A percentile compares a stretch with the other conserved stretches of the same genome.
These are phyloP conservation scores for Auricularia heimuer DNA, from an alignment of 768 basidiomycete genomes.

Conservation along the genomic window DNA sequence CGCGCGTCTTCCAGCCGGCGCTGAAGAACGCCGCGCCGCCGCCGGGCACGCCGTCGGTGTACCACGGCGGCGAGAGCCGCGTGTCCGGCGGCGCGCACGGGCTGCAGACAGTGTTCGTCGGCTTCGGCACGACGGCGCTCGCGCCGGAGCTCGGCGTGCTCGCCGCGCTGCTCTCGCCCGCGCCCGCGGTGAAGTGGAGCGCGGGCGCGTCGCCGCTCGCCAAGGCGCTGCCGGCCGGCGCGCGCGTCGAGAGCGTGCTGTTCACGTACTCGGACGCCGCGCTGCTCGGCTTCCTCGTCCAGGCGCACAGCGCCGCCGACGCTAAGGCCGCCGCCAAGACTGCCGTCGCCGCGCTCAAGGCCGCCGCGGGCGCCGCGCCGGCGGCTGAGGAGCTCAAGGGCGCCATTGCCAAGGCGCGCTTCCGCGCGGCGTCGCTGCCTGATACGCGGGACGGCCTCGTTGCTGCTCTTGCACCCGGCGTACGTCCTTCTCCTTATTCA, in stretches of 20 bases:
- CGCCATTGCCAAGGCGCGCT: conserved; percentile 84
- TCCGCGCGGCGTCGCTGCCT: conserved; percentile 56
- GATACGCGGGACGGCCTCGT: conserved; percentile 67
- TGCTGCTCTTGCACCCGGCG: conserved; percentile 53
- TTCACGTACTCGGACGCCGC: conserved; percentile 88
- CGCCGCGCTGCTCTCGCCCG: conserved; percentile 68
- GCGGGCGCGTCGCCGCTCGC: conserved; percentile 61
- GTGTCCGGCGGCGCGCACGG: conserved; percentile 35
- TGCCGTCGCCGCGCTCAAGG: conserved; percentile 59
- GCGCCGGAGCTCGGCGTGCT: conserved; percentile 72
- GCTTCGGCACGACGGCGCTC: conserved; percentile 64
- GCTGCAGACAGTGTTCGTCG: conserved; percentile 74
- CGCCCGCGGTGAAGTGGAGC: conserved; percentile 81
- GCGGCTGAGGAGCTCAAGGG: conserved; percentile 58
- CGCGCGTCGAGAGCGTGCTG: conserved; percentile 63
- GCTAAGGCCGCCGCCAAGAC: conserved; percentile 60
- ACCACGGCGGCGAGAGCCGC: conserved; percentile 84
- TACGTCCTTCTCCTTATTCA: conserved; percentile 21
- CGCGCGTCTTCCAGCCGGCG: conserved; percentile 55
- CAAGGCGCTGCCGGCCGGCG: conserved; percentile 43
- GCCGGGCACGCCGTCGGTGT: conserved; percentile 33
- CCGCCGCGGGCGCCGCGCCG: conserved; percentile 27
- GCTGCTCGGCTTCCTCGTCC: conserved; percentile 74
- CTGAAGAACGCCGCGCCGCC: conserved; percentile 29
- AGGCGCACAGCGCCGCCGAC: conserved; percentile 50